Percentiles rank a stretch among this genome's conserved stretches.
Evolutionary conservation across 179 eudicot genomes (phyloP).

Genomic region (Silene vulgaris): DNA sequence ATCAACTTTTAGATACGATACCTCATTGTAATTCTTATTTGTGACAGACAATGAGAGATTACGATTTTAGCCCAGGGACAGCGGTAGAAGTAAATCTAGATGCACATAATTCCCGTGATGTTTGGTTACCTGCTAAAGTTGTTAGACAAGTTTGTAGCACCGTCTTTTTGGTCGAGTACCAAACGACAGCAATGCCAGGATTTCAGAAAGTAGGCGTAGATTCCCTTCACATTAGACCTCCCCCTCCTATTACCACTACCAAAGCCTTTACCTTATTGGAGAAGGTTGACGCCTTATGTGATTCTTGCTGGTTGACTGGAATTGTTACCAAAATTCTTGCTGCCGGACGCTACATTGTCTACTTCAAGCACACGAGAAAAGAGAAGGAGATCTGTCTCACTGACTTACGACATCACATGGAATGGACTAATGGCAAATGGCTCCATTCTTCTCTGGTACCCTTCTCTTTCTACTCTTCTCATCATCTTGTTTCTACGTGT

Average conservation of each 20-base stretch:
- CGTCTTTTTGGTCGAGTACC: conserved; percentile 34
- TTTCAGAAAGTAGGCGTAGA: conserved; percentile 34
- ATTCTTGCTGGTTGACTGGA: conserved; percentile 59
- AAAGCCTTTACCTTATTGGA: conserved; percentile 13
- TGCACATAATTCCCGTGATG: conserved; percentile 30
- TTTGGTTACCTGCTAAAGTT: conserved; percentile 35
- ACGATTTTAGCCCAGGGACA: conserved; percentile 28
- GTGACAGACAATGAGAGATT: conserved; percentile 44
- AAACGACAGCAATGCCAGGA: conserved; percentile 23
- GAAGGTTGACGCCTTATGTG: conserved; percentile 29
- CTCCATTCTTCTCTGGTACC: conserved; percentile 48
- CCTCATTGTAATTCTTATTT: conserved; percentile 22
- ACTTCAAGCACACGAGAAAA: conserved; percentile 46
- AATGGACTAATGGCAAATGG: conserved; percentile 69
- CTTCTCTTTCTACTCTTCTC: neutral
- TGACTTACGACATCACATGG: conserved; percentile 59
- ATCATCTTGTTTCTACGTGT: neutral
- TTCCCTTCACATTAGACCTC: conserved; percentile 51
- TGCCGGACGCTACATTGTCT: conserved; percentile 57
- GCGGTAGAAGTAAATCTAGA: conserved; percentile 62
- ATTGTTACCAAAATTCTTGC: conserved; percentile 57
- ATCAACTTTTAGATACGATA: too few relatives aligned
- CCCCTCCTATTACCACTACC: conserved; percentile 42
- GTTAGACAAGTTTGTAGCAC: conserved; percentile 26
- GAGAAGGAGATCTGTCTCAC: conserved; percentile 42